Conservation (phyloP, 2,329 filamentous ascomycete genomes). For the Penicillium sp. region DNA sequence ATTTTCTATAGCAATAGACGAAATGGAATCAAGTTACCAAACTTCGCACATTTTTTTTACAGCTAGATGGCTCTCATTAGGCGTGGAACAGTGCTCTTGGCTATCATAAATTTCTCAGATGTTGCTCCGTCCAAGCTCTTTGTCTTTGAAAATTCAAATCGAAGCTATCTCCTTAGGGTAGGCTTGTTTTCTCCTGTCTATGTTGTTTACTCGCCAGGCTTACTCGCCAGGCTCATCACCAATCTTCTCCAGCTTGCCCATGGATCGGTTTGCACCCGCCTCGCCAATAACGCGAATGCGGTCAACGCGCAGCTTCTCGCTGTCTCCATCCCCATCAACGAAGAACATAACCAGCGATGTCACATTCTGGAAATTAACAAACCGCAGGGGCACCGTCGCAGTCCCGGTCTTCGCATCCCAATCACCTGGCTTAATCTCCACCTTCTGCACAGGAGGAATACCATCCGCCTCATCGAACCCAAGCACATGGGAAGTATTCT, state of each 20-base stretch:
- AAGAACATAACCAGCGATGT: conserved; percentile 84
- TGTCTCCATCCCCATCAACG: conserved; percentile 75
- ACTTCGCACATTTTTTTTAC: not conserved
- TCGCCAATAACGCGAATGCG: conserved; percentile 71
- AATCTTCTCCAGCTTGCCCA: conserved; percentile 94
- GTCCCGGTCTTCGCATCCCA: conserved; percentile 76
- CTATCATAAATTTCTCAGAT: not conserved
- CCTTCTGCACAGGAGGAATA: conserved; percentile 72
- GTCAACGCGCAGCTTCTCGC: conserved; percentile 76
- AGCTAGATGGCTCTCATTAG: not conserved
- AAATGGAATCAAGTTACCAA: not conserved
- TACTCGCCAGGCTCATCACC: conserved; percentile 68
- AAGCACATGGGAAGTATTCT: conserved; percentile 83
- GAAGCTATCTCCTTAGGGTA: not conserved
- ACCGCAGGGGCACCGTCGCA: conserved; percentile 70
- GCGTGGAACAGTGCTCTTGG: not conserved
- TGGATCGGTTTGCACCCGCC: conserved; percentile 83
- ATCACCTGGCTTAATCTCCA: conserved; percentile 70
- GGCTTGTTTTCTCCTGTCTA: conserved; percentile 29
- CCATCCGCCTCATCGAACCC: conserved; percentile 95
- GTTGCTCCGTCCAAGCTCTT: not conserved
- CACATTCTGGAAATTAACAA: conserved; percentile 97
- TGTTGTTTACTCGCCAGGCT: conserved; percentile 55
- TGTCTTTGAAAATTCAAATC: not conserved
- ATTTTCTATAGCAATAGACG: not conserved